phyloP scores from a whole-genome alignment of 2,329 filamentous ascomycete genomes.

The Microcyclospora tardicrescens region DNA sequence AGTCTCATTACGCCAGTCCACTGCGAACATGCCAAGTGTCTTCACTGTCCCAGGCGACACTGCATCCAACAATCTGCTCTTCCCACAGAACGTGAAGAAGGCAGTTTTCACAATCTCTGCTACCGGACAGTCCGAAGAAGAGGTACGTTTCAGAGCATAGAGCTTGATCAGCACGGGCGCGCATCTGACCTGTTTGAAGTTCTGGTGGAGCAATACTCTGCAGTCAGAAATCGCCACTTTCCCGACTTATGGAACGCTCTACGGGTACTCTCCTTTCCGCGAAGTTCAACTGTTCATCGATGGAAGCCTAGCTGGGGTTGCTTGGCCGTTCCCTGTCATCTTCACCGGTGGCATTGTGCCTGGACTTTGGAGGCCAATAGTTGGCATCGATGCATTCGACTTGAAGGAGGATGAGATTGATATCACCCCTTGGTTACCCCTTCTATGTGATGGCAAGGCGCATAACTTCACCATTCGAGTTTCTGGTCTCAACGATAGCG shows the following conservation, averaged over 20 bases:
- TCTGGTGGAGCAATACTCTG: conserved; percentile 73
- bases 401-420: conserved; percentile 71
- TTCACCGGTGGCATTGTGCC: conserved; percentile 73
- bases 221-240: conserved; percentile 50
- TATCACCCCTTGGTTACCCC: conserved; percentile 60
- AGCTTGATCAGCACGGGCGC: no score
- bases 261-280: conserved; percentile 60
- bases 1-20: conserved; percentile 42
- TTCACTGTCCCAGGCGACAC: conserved; percentile 54
- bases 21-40: conserved; percentile 44
- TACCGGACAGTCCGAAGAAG: conserved; percentile 61
- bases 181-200: conserved; percentile 24
- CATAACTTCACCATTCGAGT: conserved; percentile 60
- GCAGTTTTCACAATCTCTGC: conserved; percentile 67
- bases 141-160: conserved; percentile 25
- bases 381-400: conserved; percentile 68
- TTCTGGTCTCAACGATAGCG: conserved; percentile 49
- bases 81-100: conserved; percentile 54
- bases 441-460: conserved; percentile 50
- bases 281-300: conserved; percentile 70
- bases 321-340: conserved; percentile 71
- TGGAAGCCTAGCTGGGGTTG: conserved; percentile 56
- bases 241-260: conserved; percentile 40
- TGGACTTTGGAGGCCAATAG: conserved; percentile 63
- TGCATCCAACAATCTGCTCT: conserved; percentile 44